Evolutionary conservation across 75 land plant genomes (phyloP).

Genomic region (Pinus taeda): DNA sequence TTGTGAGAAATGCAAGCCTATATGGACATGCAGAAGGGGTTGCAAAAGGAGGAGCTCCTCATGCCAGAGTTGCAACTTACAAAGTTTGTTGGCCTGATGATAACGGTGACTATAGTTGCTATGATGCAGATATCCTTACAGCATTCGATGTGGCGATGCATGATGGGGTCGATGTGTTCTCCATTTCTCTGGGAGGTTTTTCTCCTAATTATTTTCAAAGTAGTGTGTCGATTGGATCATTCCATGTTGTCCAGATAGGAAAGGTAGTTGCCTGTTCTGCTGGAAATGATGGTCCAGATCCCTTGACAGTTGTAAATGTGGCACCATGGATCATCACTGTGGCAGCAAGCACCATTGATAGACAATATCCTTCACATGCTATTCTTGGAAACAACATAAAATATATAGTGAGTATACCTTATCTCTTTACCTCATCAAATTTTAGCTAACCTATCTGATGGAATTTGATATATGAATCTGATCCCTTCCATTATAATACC

Average conservation of each 20-base stretch:
- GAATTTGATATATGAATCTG: not conserved
- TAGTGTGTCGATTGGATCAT: slow-evolving; percentile 88
- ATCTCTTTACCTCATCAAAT: too few relatives aligned
- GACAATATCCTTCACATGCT: slow-evolving; percentile 81
- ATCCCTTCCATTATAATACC: not conserved
- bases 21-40: slow-evolving; percentile 60
- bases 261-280: slow-evolving; percentile 85
- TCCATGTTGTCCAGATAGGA: slow-evolving; percentile 67
- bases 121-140: slow-evolving; percentile 91
- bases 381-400: slow-evolving; percentile 58
- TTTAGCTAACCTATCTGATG: too few relatives aligned
- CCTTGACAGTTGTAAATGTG: slow-evolving; percentile 78
- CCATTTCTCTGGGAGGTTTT: slow-evolving; percentile 91
- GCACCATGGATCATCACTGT: slow-evolving; percentile 94
- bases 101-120: slow-evolving; percentile 48
- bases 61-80: slow-evolving; percentile 78
- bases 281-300: slow-evolving; percentile 84
- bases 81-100: slow-evolving; percentile 83
- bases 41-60: slow-evolving; percentile 79
- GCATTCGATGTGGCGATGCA: slow-evolving; percentile 85
- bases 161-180: slow-evolving; percentile 93
- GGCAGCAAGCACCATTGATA: slow-evolving; percentile 88
- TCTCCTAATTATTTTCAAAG: slow-evolving; percentile 65
- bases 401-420: too few relatives aligned
- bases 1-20: slow-evolving; percentile 51